Conservation (phyloP, 2,329 filamentous ascomycete species). For the Sphaerulina vaccinii region DNA sequence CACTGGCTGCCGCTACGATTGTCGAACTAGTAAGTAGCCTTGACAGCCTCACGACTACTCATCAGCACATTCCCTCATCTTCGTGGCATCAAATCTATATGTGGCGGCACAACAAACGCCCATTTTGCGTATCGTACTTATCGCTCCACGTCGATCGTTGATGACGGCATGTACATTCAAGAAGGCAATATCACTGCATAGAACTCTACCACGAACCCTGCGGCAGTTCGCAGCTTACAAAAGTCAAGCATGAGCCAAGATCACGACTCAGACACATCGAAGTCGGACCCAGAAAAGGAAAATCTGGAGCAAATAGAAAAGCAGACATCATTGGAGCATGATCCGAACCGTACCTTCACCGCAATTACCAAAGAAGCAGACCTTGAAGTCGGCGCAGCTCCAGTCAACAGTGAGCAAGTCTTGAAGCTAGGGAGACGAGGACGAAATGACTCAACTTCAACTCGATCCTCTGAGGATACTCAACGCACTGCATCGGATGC, state of each 20-base stretch:
- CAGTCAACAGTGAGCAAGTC: slow-evolving; percentile 20
- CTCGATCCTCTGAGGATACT: slow-evolving; percentile 23
- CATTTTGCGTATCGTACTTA: too few relatives aligned
- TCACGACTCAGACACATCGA: slow-evolving; percentile 16
- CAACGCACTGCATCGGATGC: slow-evolving; percentile 29
- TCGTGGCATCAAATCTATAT: too few relatives aligned
- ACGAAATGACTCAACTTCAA: slow-evolving; percentile 16
- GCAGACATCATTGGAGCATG: slow-evolving; percentile 12
- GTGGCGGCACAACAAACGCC: too few relatives aligned
- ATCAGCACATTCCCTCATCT: neutral
- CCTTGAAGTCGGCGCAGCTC: slow-evolving; percentile 15
- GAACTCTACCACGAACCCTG: neutral
- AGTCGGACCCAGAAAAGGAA: slow-evolving; percentile 15
- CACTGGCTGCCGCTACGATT: too few relatives aligned
- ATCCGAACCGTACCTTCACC: slow-evolving; percentile 15
- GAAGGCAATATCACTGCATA: neutral
- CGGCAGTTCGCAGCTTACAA: neutral
- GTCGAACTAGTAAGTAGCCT: neutral
- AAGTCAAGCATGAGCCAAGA: slow-evolving; percentile 19
- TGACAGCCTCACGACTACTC: neutral
- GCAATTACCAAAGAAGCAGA: slow-evolving; percentile 20
- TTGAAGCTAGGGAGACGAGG: slow-evolving; percentile 9
- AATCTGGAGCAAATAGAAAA: slow-evolving; percentile 21
- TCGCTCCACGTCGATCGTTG: too few relatives aligned
- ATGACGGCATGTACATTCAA: neutral